Percentiles rank a stretch among this genome's conserved stretches.
Evolutionary conservation across 2,329 filamentous ascomycete species (phyloP).

Genomic region (Ploettnerulaceae sp.): DNA sequence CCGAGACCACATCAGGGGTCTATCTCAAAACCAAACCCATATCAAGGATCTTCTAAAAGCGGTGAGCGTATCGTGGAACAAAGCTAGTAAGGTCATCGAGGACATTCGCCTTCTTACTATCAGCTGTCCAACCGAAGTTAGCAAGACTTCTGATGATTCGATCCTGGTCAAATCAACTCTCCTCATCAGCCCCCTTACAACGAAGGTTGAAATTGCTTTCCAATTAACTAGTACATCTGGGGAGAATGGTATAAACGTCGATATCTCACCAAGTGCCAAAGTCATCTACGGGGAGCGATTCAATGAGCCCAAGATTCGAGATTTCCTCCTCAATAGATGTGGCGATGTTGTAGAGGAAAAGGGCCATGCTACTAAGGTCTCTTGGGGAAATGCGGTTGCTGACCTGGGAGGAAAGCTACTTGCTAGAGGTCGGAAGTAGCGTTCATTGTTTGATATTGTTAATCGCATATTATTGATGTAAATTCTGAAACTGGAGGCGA

Average conservation of each 20-base stretch:
- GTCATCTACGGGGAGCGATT: slow-evolving; percentile 77
- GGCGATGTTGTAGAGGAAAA: slow-evolving; percentile 31
- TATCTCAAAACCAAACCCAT: slow-evolving; percentile 53
- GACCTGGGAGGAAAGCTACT: slow-evolving; percentile 53
- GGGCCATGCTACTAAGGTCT: slow-evolving; percentile 36
- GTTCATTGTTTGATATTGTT: background rate
- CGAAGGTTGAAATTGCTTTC: slow-evolving; percentile 62
- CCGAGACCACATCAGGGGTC: slow-evolving; percentile 58
- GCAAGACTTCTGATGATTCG: slow-evolving; percentile 58
- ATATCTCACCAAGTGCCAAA: slow-evolving; percentile 49
- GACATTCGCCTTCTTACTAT: slow-evolving; percentile 58
- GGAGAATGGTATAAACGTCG: slow-evolving; percentile 49
- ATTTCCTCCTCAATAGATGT: slow-evolving; percentile 59
- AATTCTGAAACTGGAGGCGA: no score
- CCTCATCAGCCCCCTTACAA: slow-evolving; percentile 59
- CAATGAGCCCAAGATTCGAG: slow-evolving; percentile 68
- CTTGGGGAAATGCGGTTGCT: slow-evolving; percentile 51
- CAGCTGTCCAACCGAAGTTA: slow-evolving; percentile 60
- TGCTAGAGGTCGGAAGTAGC: slow-evolving; percentile 49
- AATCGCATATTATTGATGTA: slow-evolving; percentile 1
- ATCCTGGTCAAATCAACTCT: slow-evolving; percentile 58
- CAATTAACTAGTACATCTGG: slow-evolving; percentile 46
- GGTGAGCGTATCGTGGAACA: slow-evolving; percentile 62
- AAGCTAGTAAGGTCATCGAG: slow-evolving; percentile 52
- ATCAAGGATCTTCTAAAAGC: slow-evolving; percentile 53